A percentile compares a stretch with the other conserved stretches of the same genome.
These are phyloP conservation scores for Saccharomyces hybrid DNA, from an alignment of 1,139 yeast species.

Conservation along the genomic window DNA sequence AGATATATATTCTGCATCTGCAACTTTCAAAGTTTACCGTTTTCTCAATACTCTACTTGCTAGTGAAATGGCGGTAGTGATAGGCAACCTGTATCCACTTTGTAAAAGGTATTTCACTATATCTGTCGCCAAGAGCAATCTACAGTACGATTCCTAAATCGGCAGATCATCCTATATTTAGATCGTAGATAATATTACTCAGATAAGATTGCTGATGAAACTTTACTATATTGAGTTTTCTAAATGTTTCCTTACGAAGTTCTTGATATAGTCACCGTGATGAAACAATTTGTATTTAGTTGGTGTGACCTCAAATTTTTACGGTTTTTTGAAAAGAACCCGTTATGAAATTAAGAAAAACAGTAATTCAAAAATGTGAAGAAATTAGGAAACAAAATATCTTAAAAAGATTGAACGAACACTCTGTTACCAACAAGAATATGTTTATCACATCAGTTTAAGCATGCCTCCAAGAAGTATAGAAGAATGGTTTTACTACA, in stretches of 20 bases:
- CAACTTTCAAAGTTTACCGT: background rate
- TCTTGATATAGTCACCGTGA: too few relatives aligned
- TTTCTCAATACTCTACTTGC: background rate
- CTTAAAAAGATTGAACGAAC: background rate
- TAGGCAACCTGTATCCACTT: background rate
- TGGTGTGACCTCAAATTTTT: background rate
- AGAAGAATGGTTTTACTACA: constrained; percentile 43
- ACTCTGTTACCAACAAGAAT: background rate
- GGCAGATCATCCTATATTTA: background rate
- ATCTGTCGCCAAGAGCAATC: background rate
- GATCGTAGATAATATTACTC: background rate
- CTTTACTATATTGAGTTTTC: too few relatives aligned
- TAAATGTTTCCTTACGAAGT: background rate
- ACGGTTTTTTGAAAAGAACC: too few relatives aligned
- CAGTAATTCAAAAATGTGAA: background rate
- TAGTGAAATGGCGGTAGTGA: background rate
- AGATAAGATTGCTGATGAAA: background rate
- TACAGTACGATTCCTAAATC: background rate
- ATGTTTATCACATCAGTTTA: constrained; percentile 10
- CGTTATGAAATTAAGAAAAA: background rate
- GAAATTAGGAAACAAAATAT: background rate
- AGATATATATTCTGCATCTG: background rate
- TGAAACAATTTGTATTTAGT: background rate
- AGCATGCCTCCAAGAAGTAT: constrained; percentile 35
- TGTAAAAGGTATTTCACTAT: background rate